phyloP scores from a whole-genome alignment of 2,329 filamentous ascomycete species.

The Graphilbum ipis-grandicollis region DNA sequence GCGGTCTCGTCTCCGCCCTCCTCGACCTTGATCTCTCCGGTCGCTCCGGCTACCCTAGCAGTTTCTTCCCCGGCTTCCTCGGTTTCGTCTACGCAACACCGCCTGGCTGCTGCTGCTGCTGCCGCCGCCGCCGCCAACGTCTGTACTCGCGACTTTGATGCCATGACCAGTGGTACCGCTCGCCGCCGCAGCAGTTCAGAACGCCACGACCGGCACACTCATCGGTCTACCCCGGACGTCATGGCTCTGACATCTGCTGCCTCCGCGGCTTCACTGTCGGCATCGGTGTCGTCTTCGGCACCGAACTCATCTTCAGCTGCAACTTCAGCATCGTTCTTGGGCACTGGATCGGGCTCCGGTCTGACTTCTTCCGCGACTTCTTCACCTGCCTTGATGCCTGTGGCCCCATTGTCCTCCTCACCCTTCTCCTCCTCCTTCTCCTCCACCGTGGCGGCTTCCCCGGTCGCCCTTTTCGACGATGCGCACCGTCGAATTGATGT shows the following conservation, averaged over 20 bases:
- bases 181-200: background rate
- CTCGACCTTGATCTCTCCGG: background rate
- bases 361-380: no score
- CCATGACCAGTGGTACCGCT: slow-evolving; percentile 7
- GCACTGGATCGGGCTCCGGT: no score
- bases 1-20: background rate
- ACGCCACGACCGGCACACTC: background rate
- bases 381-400: no score
- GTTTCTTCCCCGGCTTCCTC: no score
- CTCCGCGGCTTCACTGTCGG: background rate
- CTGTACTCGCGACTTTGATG: slow-evolving; percentile 8
- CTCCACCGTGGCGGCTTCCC: slow-evolving; percentile 17
- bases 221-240: background rate
- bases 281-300: no score
- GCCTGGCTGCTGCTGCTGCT: slow-evolving; percentile 3
- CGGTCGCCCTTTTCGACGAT: slow-evolving; percentile 19
- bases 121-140: slow-evolving; percentile 9
- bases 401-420: no score
- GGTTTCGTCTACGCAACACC: background rate
- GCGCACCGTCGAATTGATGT: slow-evolving; percentile 51
- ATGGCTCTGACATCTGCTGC: background rate
- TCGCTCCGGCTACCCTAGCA: background rate
- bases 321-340: no score
- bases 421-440: slow-evolving; percentile 38
- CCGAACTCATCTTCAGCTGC: no score